Base-by-base conservation (phyloP, 78 protist species). In the Protostelium mycophagum region DNA sequence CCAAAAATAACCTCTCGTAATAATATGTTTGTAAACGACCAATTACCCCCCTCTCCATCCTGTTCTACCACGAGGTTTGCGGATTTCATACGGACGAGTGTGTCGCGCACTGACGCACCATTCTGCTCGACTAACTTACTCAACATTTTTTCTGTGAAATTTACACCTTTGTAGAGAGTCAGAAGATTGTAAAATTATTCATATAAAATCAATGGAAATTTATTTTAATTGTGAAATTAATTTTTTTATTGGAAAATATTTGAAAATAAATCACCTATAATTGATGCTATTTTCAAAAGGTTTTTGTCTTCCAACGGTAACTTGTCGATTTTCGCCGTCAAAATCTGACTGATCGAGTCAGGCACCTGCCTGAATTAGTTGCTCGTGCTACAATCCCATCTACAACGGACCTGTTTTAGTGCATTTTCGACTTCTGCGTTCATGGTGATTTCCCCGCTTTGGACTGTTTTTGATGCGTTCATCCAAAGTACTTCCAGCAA, bases 1-100 rank as follows among this genome's bases (percentile, higher is more conserved):
- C 85, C 95, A 87, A 89, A 93, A 87, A 93, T 87, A 0, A 90
- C 95, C 28, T 93, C 93, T 90, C 37, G 90, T 87, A 28, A 88
- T 28, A 1, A 88, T 88, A 86, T 92, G 91, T 51, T 89, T 86
- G 35, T 51, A 16, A 51, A 51, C 31, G 31, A 25, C 73, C 73
- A 51, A 51, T 51, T 51, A 5, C 73, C 73, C 16, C 31, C 73
- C 73, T 51, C 73, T 51, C 73, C 73, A 25, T 51, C 73, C 16
- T 51, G 73, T 25, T 51, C 73, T 51, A 51, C 73, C 85, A 92
- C 34, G 90, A 89, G 28, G 87, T 87, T 23, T 86, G 34, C 16
- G 87, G 0, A 28, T 51, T 89, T 51, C 85, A 0, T 37, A 28
- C 28, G n/a, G 36, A 31, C n/a, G 37, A 85, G 37, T 23, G 36